Percentiles rank a stretch among this genome's conserved stretches.
Conservation (phyloP, 306 rosid genomes). For the Inga laurina region DNA sequence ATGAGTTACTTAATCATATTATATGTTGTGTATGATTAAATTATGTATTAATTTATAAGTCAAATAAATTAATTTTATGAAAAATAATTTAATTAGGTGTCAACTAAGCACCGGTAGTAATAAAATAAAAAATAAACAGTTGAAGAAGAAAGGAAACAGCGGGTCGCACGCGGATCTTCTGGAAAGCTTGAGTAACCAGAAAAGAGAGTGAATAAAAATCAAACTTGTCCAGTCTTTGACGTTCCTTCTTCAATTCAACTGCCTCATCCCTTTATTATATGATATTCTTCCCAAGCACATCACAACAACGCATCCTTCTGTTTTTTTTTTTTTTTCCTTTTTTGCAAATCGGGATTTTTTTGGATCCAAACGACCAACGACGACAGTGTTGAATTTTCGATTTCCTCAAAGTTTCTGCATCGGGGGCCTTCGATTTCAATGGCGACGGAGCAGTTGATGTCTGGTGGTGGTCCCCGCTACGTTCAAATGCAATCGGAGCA, state of each 20-base stretch:
- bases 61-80: too few species aligned
- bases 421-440: conserved; percentile 19
- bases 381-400: background rate
- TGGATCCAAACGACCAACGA: background rate
- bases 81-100: too few species aligned
- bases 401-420: background rate
- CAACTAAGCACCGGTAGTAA: too few species aligned
- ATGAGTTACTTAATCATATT: too few species aligned
- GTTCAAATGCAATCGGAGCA: conserved; percentile 68
- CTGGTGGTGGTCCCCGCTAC: conserved; percentile 45
- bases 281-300: background rate
- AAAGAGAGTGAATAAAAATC: background rate
- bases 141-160: background rate
- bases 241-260: conserved; percentile 8
- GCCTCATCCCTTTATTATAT: background rate
- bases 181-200: background rate
- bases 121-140: background rate
- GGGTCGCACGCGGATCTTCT: background rate
- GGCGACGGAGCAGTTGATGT: conserved; percentile 67
- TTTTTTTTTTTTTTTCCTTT: background rate
- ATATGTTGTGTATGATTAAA: too few species aligned
- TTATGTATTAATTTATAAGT: too few species aligned
- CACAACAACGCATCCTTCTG: background rate
- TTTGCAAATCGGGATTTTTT: background rate
- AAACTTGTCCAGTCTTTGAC: conserved; percentile 1